Percentiles rank a stretch among this genome's conserved stretches.
Evolutionary conservation across 2,329 filamentous ascomycete genomes (phyloP).

Genomic region (Neodidymelliopsis sp.): DNA sequence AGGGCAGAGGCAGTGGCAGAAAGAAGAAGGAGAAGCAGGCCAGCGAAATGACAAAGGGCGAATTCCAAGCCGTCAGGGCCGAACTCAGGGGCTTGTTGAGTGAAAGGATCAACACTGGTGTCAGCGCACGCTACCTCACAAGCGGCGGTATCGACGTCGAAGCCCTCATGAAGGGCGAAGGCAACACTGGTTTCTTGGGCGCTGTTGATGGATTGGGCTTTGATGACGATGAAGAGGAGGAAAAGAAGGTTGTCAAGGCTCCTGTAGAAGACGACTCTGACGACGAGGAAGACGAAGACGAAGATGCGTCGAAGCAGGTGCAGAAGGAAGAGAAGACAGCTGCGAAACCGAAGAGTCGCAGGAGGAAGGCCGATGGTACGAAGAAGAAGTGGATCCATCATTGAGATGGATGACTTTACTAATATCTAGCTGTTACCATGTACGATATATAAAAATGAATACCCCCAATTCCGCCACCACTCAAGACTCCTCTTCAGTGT

Average conservation of each 20-base stretch:
- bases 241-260: constrained; percentile 19
- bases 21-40: constrained; percentile 78
- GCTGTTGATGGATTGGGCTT: constrained; percentile 57
- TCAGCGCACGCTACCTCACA: constrained; percentile 86
- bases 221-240: constrained; percentile 30
- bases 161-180: constrained; percentile 66
- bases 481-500: too few species aligned
- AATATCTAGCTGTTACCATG: too few species aligned
- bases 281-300: constrained; percentile 22
- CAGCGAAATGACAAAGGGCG: constrained; percentile 72
- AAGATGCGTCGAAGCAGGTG: neutral
- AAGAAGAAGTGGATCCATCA: constrained; percentile 22
- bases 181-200: constrained; percentile 72
- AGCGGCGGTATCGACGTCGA: constrained; percentile 84
- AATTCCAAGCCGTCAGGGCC: constrained; percentile 73
- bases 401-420: too few species aligned
- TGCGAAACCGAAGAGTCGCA: constrained; percentile 10
- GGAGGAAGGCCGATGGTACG: constrained; percentile 12
- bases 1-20: constrained; percentile 71
- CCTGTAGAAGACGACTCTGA: constrained; percentile 30
- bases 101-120: constrained; percentile 82
- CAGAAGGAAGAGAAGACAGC: neutral
- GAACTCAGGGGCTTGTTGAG: constrained; percentile 75
- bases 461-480: too few species aligned
- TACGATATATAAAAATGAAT: too few species aligned